Base-by-base conservation (phyloP, 768 basidiomycete species). In the Phlebiopsis gigantea region DNA sequence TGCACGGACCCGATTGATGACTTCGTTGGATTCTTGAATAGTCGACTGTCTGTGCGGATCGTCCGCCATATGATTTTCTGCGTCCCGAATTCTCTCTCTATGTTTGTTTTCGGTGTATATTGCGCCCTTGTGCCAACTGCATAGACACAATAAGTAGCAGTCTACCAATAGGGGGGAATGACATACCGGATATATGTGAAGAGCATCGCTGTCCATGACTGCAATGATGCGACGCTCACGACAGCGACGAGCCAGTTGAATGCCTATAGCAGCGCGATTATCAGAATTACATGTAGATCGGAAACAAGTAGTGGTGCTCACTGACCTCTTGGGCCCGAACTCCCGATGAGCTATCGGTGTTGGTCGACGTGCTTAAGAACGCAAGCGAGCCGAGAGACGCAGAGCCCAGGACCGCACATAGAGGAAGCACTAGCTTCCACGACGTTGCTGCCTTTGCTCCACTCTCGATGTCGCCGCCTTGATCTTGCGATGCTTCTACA, bases 91-190 rank as follows among this genome's bases (percentile, higher is more conserved):
- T n/a, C n/a, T 56, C 3, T 42, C 42, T n/a, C n/a, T n/a, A n/a
- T 61, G 48, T 46, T 58, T 62, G 28, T 46, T 55, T 47, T 67
- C 66, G 8, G 58, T 62, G 30, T 65, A 60, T 1, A 57, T 53
- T 1, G 64, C 65, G 0, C 66, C 66, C 28, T 63, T 56, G 46
- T 64, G 46, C 64, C 64, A 67, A 34, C 63, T 63, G n/a, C n/a
- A n/a, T n/a, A n/a, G n/a, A n/a, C n/a, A n/a, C n/a, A n/a, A n/a
- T n/a, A n/a, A n/a, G n/a, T 9, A 9, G 34, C 17, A 8, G 17
- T 39, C 34, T 17, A 17, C 17, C 17, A 17, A 39, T 39, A 39
- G 17, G 9, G 34, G 8, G 34, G 34, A 17, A 39, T 39, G 34
- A 42, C 50, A 19, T 22, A 62, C 62, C 63, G 56, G 22, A 65